These are phyloP conservation scores for Tetrapyrgos nigripes DNA, from an alignment of 1,284 basidiomycete species.

Conservation along the genomic window DNA sequence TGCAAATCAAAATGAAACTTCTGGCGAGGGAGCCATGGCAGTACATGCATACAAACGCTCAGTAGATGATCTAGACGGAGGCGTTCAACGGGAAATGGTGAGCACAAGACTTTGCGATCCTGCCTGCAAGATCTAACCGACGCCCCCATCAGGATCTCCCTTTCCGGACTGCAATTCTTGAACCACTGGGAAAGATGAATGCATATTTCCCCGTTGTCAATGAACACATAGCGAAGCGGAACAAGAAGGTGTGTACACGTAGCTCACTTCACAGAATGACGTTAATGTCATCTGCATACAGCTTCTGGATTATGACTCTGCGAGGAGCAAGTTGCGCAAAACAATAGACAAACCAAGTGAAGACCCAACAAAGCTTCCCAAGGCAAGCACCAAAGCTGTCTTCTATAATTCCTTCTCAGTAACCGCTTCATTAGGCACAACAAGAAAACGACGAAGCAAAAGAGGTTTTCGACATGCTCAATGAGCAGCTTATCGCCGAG, in stretches of 20 bases:
- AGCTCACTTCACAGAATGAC: neutral
- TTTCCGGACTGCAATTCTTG: constrained; percentile 93
- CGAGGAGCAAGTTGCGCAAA: constrained; percentile 89
- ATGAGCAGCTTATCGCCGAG: constrained; percentile 91
- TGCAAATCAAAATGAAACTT: constrained; percentile 79
- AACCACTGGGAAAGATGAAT: constrained; percentile 96
- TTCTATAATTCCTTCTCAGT: constrained; percentile 7
- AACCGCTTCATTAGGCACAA: constrained; percentile 67
- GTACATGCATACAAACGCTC: constrained; percentile 96
- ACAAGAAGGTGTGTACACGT: constrained; percentile 82
- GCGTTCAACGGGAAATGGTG: constrained; percentile 87
- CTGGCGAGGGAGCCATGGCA: constrained; percentile 94
- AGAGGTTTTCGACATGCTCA: constrained; percentile 92
- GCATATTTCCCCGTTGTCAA: constrained; percentile 96
- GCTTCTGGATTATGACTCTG: constrained; percentile 96
- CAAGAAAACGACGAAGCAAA: constrained; percentile 94
- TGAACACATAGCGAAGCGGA: constrained; percentile 92
- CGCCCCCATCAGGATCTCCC: constrained; percentile 77
- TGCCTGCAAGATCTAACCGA: neutral
- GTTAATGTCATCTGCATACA: constrained; percentile 36
- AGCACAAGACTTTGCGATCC: constrained; percentile 27
- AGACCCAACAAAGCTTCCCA: constrained; percentile 91
- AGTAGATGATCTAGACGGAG: constrained; percentile 92
- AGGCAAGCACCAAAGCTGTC: constrained; percentile 48
- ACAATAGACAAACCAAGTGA: constrained; percentile 93